Evolutionary conservation across 352 stramenopile species (phyloP), one percentile per base, ranked within the genome.

Genomic region (Pythium folliculosum): DNA sequence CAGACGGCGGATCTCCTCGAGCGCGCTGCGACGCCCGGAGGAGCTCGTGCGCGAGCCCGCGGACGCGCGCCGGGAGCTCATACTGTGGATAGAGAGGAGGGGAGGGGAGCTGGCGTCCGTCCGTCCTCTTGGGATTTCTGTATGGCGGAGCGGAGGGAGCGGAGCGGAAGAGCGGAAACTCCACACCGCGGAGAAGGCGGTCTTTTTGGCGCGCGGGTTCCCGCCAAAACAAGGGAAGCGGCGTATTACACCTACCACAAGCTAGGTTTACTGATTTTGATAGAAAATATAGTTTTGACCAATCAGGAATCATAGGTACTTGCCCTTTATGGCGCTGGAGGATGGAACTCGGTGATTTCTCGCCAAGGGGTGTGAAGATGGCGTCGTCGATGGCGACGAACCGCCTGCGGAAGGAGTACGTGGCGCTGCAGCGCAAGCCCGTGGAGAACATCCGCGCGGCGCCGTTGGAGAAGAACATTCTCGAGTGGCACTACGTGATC

Each of bases 401-500:
- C 69, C 87, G 94, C 32, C 77, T 98, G 58, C 90, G 89, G 32
- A 95, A 97, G 71, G 92, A 98, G 77, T 96, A 97, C 63, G 72
- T 95, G 60, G 76, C 81, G 35, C 69, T 98, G 48, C 76, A 89
- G 65, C 95, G 91, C 71, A 92, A 90, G 56, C 92, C 94, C 17
- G 82, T 90, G 64, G 80, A 89, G 69, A 96, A 95, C 77, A 96
- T 98, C 55, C 76, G 77, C 38, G 90, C 92, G 27, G 77, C 78
- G 45, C 92, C 94, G 37, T 73, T 95, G 67, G 91, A 98, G 78
- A 83, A 81, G 63, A 98, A 98, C 72, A 97, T 98, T 65, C 78
- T 98, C n/a, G 92, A 98, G 79, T 98, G 95, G 90, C 91, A 98
- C 72, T 98, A 97, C 73, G 92, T 98, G 30, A 89, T 98, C 62